These are phyloP conservation scores for Vigna radiata DNA, from an alignment of 306 rosid genomes.

Conservation along the genomic window DNA sequence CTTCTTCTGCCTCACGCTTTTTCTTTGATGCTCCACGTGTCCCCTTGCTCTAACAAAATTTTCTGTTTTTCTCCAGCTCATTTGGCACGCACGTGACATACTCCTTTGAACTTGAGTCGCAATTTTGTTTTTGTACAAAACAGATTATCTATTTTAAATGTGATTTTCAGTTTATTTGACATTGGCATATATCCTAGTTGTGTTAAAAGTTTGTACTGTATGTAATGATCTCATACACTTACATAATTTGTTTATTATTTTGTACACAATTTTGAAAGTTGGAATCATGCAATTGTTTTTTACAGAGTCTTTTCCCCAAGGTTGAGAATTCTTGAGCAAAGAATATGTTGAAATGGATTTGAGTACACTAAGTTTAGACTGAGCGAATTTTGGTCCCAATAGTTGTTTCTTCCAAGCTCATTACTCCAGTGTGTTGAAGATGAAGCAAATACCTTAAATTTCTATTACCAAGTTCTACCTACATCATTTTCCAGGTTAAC, in stretches of 20 bases:
- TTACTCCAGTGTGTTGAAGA: background rate
- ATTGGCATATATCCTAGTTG: slow-evolving; percentile 6
- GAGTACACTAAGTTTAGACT: background rate
- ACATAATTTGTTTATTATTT: slow-evolving; percentile 11
- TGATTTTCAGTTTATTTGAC: background rate
- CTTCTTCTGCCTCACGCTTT: too few species aligned
- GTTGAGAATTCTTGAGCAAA: background rate
- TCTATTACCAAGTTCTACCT: background rate
- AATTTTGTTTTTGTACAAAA: slow-evolving; percentile 89
- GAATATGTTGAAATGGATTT: background rate
- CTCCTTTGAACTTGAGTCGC: slow-evolving; percentile 98
- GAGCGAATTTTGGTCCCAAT: background rate
- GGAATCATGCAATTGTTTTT: background rate
- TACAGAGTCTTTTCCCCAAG: background rate
- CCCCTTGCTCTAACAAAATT: too few species aligned
- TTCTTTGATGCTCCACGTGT: too few species aligned
- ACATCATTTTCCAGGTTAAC: too few species aligned
- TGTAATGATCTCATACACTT: slow-evolving; percentile 14
- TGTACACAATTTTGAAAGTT: slow-evolving; percentile 23
- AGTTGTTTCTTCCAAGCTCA: background rate
- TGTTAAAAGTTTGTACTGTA: slow-evolving; percentile 21
- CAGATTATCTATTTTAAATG: slow-evolving; percentile 62
- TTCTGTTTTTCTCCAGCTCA: too few species aligned
- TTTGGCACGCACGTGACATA: too few species aligned
- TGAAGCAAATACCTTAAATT: background rate